Evolutionary conservation across 805 yeast genomes (phyloP), one percentile per base, ranked within the genome.

Genomic region (Saccharomycopsis olivae): DNA sequence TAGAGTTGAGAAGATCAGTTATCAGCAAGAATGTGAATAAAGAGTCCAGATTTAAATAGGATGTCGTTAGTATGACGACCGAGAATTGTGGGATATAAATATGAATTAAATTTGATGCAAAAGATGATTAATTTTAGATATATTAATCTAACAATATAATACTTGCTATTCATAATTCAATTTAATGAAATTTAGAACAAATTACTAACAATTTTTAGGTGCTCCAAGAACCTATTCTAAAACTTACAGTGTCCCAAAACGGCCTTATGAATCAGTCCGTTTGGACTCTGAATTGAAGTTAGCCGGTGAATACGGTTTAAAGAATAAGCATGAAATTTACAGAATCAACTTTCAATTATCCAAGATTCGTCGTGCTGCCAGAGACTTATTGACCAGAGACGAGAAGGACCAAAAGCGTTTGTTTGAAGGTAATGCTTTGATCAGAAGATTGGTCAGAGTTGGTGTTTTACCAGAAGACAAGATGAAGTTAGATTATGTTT

Each of bases 351-450:
- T 83, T 80, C 97, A 92, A 76, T 84, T 92, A 65, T 92, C 98
- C 53, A 92, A 92, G 81, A 89, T 92, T 68, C 88, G 98, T 78
- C 87, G 98, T 78, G 98, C 98, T 69, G 98, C 98, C 66, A 95
- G 98, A 83, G 97, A 92, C 65, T 77, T 92, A 63, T 81, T 92
- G 72, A 92, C 98, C 78, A 87, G 96, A 78, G 98, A 92, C 64
- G 98, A 92, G 78, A 92, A 92, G 81, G 98, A 92, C 73, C 96
- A 95, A 81, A 92, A 88, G 86, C 87, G 98, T 78, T 82, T 92
- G 65, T 92, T 92, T 78, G 98, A 92, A 75, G 98, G 98, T 84
- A 92, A 92, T 68, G 98, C 98, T 66, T 86, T 92, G 68, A 92
- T 92, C 73, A 88, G 98, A 81, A 87, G 97, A 80, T 81, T 92